phyloP scores from a whole-genome alignment of 2,329 filamentous ascomycete species.

The Dothistroma pini region DNA sequence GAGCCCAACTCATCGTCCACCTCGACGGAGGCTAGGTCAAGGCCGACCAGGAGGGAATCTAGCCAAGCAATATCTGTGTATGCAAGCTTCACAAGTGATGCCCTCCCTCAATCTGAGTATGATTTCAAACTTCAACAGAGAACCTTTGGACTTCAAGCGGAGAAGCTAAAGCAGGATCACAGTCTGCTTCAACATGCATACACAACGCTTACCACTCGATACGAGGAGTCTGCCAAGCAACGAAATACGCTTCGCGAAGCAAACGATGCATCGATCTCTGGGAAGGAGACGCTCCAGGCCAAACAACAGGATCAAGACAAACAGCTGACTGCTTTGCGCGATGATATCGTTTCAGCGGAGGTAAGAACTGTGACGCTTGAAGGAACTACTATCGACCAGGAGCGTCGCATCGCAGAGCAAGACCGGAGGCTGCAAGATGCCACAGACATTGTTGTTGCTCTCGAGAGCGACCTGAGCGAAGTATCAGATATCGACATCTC shows the following conservation, averaged over 20 bases:
- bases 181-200: not conserved
- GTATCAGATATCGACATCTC: not conserved
- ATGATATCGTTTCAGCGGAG: not conserved
- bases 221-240: not conserved
- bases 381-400: not conserved
- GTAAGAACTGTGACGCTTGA: not conserved
- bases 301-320: not conserved
- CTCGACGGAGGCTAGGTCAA: not conserved
- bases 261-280: not conserved
- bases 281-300: not conserved
- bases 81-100: not conserved
- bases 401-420: not conserved
- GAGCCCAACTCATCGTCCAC: no score
- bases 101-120: not conserved
- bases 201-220: not conserved
- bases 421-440: not conserved
- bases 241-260: not conserved
- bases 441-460: not conserved
- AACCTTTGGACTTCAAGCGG: not conserved
- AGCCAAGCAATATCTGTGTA: not conserved
- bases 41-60: not conserved
- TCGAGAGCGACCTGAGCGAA: not conserved
- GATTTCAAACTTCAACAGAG: not conserved
- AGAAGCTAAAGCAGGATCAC: not conserved
- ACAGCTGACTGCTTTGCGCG: not conserved